Percentiles rank a stretch among this genome's conserved stretches.
Evolutionary conservation across 768 basidiomycete genomes (phyloP).

Genomic region (Podaxis carcinomalis): DNA sequence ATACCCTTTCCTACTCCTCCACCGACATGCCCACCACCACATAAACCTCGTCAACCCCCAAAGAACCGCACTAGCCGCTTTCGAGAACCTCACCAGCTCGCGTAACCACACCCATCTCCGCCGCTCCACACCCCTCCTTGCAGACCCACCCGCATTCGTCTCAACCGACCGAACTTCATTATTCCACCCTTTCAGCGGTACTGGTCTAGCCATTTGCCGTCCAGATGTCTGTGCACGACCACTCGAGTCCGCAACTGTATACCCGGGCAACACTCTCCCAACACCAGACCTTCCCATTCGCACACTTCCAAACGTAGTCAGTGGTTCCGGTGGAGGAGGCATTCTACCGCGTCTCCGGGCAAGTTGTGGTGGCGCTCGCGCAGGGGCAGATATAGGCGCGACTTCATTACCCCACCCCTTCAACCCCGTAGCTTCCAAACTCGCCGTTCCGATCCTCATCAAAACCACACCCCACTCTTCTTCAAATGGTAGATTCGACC

Average conservation of each 20-base stretch:
- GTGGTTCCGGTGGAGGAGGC: constrained; percentile 14
- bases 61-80: constrained; percentile 4
- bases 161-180: constrained; percentile 7
- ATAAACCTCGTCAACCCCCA: constrained; percentile 3
- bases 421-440: constrained; percentile 69
- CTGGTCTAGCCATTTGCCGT: not conserved
- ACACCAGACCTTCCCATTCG: constrained; percentile 28
- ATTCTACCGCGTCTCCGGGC: constrained; percentile 6
- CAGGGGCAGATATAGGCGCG: constrained; percentile 37
- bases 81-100: constrained; percentile 1
- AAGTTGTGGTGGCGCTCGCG: constrained; percentile 4
- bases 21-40: constrained; percentile 6
- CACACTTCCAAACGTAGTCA: constrained; percentile 22
- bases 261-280: constrained; percentile 23
- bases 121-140: constrained; percentile 23
- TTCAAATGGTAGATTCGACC: constrained; percentile 44
- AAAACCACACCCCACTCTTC: constrained; percentile 74
- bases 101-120: constrained; percentile 22
- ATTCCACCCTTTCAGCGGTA: constrained; percentile 8
- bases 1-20: constrained; percentile 9
- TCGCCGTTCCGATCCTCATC: constrained; percentile 68
- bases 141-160: constrained; percentile 13
- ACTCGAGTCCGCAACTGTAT: not conserved
- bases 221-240: not conserved
- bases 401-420: constrained; percentile 75